Conservation (phyloP, 1,139 yeast species). For the Sugiyamaella xylanicola region DNA sequence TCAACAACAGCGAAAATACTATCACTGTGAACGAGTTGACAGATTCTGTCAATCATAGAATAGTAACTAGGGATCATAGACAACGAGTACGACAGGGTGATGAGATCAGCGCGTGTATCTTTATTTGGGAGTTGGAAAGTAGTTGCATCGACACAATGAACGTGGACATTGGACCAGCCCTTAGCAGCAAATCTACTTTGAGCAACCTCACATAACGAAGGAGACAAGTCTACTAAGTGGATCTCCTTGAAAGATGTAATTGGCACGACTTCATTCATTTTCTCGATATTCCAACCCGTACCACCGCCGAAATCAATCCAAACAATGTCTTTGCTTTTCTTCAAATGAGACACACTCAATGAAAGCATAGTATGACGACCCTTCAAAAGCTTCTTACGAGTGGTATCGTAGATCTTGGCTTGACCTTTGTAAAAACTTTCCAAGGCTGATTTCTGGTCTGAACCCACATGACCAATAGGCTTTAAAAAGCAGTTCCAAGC, state of each 20-base stretch:
- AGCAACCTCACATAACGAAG: conserved; percentile 75
- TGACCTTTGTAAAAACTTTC: conserved; percentile 76
- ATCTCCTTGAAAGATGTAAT: conserved; percentile 61
- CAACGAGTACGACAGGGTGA: conserved; percentile 76
- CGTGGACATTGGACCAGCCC: conserved; percentile 67
- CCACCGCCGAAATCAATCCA: conserved; percentile 90
- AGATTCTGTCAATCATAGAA: conserved; percentile 74
- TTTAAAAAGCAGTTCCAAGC: conserved; percentile 61
- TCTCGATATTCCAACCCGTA: conserved; percentile 79
- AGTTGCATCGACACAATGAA: conserved; percentile 74
- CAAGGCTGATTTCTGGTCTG: conserved; percentile 64
- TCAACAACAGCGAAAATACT: conserved; percentile 74
- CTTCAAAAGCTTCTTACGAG: conserved; percentile 63
- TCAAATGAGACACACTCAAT: conserved; percentile 59
- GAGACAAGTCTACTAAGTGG: conserved; percentile 73
- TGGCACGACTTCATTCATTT: conserved; percentile 61
- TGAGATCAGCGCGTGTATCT: conserved; percentile 56
- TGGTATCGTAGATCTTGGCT: conserved; percentile 72
- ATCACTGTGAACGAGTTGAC: conserved; percentile 53
- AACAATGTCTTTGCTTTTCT: conserved; percentile 47
- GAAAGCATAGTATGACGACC: conserved; percentile 70
- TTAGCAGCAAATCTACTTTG: conserved; percentile 54
- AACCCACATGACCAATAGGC: conserved; percentile 56
- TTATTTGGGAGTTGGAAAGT: conserved; percentile 53
- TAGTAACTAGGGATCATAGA: conserved; percentile 86